Percentiles rank a stretch among this genome's conserved stretches.
Conservation (phyloP, 352 stramenopile species). For the Globisporangium spinosum region DNA sequence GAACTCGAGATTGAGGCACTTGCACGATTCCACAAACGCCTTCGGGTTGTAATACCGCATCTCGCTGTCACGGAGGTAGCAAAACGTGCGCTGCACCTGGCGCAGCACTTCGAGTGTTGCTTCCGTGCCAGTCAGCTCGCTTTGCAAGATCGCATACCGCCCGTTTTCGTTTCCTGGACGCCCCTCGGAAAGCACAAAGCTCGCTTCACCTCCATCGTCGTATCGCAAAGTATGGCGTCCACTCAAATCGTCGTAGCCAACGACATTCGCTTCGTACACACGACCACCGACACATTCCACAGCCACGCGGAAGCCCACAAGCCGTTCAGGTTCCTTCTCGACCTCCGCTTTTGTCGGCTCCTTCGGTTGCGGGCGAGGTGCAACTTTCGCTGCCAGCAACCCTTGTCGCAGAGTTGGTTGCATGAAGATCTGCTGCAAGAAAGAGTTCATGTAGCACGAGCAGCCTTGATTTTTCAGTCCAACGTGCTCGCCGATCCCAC, state of each 20-base stretch:
- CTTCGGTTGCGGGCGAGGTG: constrained; percentile 39
- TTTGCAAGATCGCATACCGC: constrained; percentile 85
- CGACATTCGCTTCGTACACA: constrained; percentile 92
- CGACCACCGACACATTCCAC: constrained; percentile 92
- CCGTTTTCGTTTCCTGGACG: constrained; percentile 95
- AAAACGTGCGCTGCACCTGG: constrained; percentile 89
- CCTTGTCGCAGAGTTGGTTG: constrained; percentile 76
- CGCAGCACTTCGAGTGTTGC: constrained; percentile 86
- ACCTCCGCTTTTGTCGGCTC: constrained; percentile 89
- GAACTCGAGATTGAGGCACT: constrained; percentile 89
- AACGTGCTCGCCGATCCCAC: constrained; percentile 80
- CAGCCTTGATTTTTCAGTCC: constrained; percentile 98
- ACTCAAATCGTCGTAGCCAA: constrained; percentile 80
- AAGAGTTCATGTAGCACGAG: constrained; percentile 99
- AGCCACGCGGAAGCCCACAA: constrained; percentile 83
- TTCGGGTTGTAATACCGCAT: constrained; percentile 85
- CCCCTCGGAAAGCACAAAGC: constrained; percentile 90
- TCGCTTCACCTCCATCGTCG: constrained; percentile 86
- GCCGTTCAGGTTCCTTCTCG: constrained; percentile 68
- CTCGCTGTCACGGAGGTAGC: constrained; percentile 81
- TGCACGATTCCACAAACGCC: constrained; percentile 88
- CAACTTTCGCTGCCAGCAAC: constrained; percentile 68
- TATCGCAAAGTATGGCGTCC: constrained; percentile 80
- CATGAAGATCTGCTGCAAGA: constrained; percentile 98
- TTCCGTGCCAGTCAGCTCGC: constrained; percentile 71